phyloP scores from a whole-genome alignment of 1,284 basidiomycete species.

The Ganoderma lucidum region DNA sequence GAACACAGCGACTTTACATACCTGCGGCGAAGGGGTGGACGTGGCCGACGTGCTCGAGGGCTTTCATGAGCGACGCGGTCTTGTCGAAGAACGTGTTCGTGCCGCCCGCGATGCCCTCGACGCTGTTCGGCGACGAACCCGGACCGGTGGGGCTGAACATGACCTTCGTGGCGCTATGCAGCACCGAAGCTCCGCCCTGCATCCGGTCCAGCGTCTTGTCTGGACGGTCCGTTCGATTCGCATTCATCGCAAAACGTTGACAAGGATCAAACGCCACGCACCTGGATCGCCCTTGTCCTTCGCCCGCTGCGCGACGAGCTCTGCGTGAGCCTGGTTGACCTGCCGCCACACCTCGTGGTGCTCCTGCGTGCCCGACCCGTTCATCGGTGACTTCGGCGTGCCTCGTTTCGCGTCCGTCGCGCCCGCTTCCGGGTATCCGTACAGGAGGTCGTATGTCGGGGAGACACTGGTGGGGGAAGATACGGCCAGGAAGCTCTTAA shows the following conservation, averaged over 20 bases:
- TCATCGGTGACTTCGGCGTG: background rate
- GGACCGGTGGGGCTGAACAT: background rate
- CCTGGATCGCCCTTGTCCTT: slow-evolving; percentile 15
- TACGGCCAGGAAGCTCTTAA: background rate
- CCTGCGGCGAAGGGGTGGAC: slow-evolving; percentile 39
- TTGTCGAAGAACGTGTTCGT: slow-evolving; percentile 21
- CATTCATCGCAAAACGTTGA: background rate
- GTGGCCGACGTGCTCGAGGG: slow-evolving; percentile 36
- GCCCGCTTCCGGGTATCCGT: slow-evolving; percentile 7
- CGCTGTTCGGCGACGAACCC: background rate
- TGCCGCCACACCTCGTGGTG: slow-evolving; percentile 12
- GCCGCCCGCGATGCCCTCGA: slow-evolving; percentile 11
- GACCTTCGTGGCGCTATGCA: slow-evolving; percentile 9
- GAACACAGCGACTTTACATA: background rate
- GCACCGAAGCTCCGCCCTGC: background rate
- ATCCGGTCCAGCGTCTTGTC: slow-evolving; percentile 17
- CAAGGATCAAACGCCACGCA: background rate
- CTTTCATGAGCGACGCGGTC: slow-evolving; percentile 31
- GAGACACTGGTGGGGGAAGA: slow-evolving; percentile 9
- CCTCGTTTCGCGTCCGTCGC: no score
- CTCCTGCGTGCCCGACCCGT: background rate
- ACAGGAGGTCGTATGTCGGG: slow-evolving; percentile 13
- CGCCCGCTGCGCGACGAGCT: background rate
- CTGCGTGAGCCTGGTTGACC: background rate
- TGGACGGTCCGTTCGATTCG: background rate